Base-by-base conservation (phyloP, 2,329 filamentous ascomycete species). In the Aspergillus ustus region DNA sequence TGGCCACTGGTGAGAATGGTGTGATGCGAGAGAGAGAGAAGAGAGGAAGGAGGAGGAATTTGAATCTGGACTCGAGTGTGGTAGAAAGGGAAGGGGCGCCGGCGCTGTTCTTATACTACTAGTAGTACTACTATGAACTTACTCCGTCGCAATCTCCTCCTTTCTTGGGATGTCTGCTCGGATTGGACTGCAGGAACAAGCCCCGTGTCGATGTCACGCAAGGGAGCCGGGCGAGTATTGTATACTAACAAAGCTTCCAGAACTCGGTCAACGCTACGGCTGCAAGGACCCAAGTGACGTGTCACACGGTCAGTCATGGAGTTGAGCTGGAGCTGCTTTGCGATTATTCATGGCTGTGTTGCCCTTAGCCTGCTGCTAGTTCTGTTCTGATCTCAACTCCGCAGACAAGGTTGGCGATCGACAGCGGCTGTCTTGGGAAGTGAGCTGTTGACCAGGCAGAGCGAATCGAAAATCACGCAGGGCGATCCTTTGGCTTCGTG, bases 261-360 rank as follows among this genome's bases (percentile, higher is more conserved):
- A 45, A 44, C 40, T 31, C 25, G n/a, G 31, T 29, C 44, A 19
- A 22, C 9, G 20, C 44, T 46, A n/a, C 44, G 22, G n/a, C 44
- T 49, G 55, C 49, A 52, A 46, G 48, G 56, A 52, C 31, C 31
- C 55, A 44, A 58, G 56, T 52, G 56, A 58, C 56, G 56, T 58
- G 56, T 58, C 56, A 58, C 56, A 46, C 34, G 34, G 31, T 15
- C 9, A 13, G 34, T 40, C 13, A 17, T 5, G 3, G 25, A 25
- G 25, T 11, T 40, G 4, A 15, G 15, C 34, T 5, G 11, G 15
- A 13, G 34, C 34, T 11, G 15, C 34, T 40, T 15, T 15, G 9
- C 34, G 11, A 34, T 13, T 31, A 9, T 31, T 13, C 31, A 34
- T 17, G 34, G 34, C 34, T 40, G 34, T 17, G 34, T 40, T 13